phyloP scores from a whole-genome alignment of 306 rosid species.

The Citrullus amarus region DNA sequence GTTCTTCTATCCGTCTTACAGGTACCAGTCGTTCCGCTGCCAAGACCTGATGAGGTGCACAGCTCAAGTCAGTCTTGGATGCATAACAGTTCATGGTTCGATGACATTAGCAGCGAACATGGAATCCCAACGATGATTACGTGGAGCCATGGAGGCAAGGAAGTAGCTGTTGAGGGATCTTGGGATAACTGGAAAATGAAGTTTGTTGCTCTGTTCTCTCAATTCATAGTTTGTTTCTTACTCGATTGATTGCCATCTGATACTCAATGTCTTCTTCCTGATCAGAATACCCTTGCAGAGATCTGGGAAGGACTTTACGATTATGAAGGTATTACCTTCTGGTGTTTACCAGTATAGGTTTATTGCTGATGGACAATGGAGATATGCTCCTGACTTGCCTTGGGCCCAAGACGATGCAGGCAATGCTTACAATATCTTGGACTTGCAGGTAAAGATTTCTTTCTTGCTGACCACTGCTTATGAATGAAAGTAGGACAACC shows the following conservation, averaged over 20 bases:
- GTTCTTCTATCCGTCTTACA: conserved; percentile 9
- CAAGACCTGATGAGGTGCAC: conserved; percentile 81
- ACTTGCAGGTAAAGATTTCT: conserved; percentile 53
- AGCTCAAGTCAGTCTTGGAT: conserved; percentile 58
- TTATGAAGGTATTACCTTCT: conserved; percentile 91
- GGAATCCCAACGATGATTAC: conserved; percentile 97
- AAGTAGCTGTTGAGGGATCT: conserved; percentile 87
- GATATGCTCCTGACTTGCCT: conserved; percentile 70
- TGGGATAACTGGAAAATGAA: conserved; percentile 96
- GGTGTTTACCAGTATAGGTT: conserved; percentile 96
- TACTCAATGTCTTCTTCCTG: conserved; percentile 16
- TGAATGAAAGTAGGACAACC: neutral
- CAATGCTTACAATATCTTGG: conserved; percentile 58
- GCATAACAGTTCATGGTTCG: conserved; percentile 47
- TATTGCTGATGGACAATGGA: conserved; percentile 88
- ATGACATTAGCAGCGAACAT: conserved; percentile 52
- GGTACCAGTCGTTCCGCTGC: conserved; percentile 77
- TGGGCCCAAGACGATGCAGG: conserved; percentile 76
- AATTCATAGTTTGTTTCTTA: neutral
- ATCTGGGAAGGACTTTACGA: conserved; percentile 91
- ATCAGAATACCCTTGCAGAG: conserved; percentile 72
- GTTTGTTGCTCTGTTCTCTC: conserved; percentile 27
- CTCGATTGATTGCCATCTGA: conserved; percentile 11
- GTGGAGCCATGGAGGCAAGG: conserved; percentile 81
- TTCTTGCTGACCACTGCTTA: neutral